These are phyloP conservation scores for Aegilops tauschii DNA, from an alignment of 176 grass and related monocot genomes.

Conservation along the genomic window DNA sequence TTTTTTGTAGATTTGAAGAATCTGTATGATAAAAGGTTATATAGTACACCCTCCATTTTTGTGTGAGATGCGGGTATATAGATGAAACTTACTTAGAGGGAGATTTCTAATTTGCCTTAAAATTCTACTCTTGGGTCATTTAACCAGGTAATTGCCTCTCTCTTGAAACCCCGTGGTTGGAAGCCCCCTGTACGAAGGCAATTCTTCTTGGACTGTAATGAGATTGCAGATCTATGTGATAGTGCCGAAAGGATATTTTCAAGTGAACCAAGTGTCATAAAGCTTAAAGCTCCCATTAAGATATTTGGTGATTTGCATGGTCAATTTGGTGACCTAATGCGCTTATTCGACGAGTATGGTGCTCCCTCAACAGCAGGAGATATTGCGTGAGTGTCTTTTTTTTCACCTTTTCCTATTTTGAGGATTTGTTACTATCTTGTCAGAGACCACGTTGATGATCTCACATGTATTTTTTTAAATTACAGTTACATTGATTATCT, in stretches of 20 bases:
- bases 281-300: conserved; percentile 96
- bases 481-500: conserved; percentile 98
- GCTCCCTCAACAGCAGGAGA: conserved; percentile 97
- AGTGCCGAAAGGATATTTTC: conserved; percentile 92
- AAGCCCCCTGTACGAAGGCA: conserved; percentile 95
- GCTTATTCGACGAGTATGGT: conserved; percentile 97
- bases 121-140: conserved; percentile 19
- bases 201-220: conserved; percentile 98
- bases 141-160: conserved; percentile 79
- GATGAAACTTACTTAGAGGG: conserved; percentile 1
- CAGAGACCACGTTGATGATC: not conserved
- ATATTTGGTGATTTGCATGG: conserved; percentile 99
- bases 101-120: conserved; percentile 6
- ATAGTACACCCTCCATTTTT: conserved; percentile 1
- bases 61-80: not conserved
- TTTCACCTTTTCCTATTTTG: not conserved
- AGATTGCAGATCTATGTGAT: conserved; percentile 99
- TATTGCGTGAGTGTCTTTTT: conserved; percentile 76
- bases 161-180: conserved; percentile 97
- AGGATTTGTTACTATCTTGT: not conserved
- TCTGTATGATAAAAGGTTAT: not conserved
- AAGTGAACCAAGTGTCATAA: conserved; percentile 85
- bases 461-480: not conserved
- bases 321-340: conserved; percentile 99
- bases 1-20: not conserved